Evolutionary conservation across 2,329 filamentous ascomycete genomes (phyloP).

Genomic region (Talaromyces sp.): DNA sequence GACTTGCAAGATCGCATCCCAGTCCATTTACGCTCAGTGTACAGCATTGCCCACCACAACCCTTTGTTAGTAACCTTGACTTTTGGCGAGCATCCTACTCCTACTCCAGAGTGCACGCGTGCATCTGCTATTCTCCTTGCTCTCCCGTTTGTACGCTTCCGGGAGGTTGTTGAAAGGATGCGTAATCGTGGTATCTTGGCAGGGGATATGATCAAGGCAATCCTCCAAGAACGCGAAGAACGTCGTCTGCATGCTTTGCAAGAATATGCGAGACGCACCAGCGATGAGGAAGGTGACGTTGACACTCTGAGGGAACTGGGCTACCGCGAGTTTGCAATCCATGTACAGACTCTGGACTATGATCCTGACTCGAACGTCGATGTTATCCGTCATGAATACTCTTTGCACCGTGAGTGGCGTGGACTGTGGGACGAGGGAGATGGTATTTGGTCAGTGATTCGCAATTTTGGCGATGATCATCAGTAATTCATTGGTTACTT

Average conservation of each 20-base stretch:
- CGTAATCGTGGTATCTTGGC: conserved; percentile 16
- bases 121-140: conserved; percentile 26
- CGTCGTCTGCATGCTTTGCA: conserved; percentile 24
- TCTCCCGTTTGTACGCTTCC: conserved; percentile 24
- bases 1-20: conserved; percentile 26
- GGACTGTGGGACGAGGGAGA: background rate
- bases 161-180: conserved; percentile 20
- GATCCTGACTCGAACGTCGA: background rate
- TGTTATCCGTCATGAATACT: conserved; percentile 7
- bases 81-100: conserved; percentile 19
- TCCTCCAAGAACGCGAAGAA: conserved; percentile 27
- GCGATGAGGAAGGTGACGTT: background rate
- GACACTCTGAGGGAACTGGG: conserved; percentile 18
- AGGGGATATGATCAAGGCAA: conserved; percentile 15
- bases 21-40: conserved; percentile 14
- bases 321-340: conserved; percentile 20
- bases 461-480: background rate
- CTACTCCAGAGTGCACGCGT: conserved; percentile 17
- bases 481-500: too few species aligned
- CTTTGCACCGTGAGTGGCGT: conserved; percentile 13
- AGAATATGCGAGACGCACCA: background rate
- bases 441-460: background rate
- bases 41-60: conserved; percentile 15
- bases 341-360: background rate
- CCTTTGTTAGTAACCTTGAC: conserved; percentile 20